A percentile compares a stretch with the other conserved stretches of the same genome.
These are phyloP conservation scores for Epichloe sibirici DNA, from an alignment of 2,329 filamentous ascomycete genomes.

Conservation along the genomic window DNA sequence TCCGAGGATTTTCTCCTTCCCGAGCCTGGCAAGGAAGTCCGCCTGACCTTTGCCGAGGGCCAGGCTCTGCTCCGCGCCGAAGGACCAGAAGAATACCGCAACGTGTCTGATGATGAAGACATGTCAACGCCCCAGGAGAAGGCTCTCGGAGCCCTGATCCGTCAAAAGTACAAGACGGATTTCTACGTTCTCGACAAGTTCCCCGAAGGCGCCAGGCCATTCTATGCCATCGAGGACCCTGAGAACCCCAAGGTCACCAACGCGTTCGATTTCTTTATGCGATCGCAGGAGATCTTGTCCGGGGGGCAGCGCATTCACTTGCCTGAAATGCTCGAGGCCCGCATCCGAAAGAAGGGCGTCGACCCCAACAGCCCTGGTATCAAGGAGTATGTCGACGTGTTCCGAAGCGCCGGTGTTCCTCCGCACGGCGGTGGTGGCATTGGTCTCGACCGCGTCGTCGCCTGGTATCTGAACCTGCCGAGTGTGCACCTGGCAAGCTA, in stretches of 20 bases:
- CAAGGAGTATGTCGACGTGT: conserved; percentile 81
- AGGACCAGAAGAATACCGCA: conserved; percentile 51
- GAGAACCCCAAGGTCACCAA: conserved; percentile 36
- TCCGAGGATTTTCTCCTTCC: conserved; percentile 68
- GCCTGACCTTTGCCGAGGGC: conserved; percentile 66
- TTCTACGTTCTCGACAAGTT: conserved; percentile 98
- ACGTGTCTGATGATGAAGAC: conserved; percentile 67
- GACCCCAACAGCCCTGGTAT: conserved; percentile 64
- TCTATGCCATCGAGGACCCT: conserved; percentile 58
- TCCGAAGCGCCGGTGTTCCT: conserved; percentile 70
- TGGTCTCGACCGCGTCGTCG: conserved; percentile 75
- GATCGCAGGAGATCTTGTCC: conserved; percentile 84
- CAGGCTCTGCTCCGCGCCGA: conserved; percentile 67
- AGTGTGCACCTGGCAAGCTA: conserved; percentile 46
- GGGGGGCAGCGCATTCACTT: conserved; percentile 88
- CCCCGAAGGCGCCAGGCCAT: conserved; percentile 42
- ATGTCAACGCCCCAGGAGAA: conserved; percentile 75
- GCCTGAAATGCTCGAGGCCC: conserved; percentile 60
- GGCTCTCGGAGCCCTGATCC: conserved; percentile 75
- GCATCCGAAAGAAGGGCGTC: conserved; percentile 68
- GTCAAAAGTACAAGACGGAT: conserved; percentile 83
- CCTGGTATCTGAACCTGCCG: conserved; percentile 47
- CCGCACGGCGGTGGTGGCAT: conserved; percentile 85
- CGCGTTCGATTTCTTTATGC: conserved; percentile 74
- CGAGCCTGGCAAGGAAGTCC: conserved; percentile 59